Conservation (phyloP, 2,329 filamentous ascomycete species). For the Fusarium nanum region DNA sequence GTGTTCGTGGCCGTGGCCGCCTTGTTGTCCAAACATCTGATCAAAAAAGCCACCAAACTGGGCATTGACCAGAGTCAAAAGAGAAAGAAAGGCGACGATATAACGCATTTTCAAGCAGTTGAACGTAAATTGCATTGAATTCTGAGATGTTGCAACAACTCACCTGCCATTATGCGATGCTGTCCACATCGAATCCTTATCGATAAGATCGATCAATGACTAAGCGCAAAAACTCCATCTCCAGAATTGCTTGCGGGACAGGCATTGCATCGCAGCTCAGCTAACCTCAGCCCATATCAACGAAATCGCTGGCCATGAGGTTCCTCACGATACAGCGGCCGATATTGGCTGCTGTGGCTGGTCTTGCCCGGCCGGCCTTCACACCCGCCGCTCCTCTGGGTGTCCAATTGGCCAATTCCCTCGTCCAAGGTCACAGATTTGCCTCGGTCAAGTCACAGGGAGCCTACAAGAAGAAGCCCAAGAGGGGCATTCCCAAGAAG, state of each 20-base stretch:
- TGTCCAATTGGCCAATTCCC: slow-evolving; percentile 53
- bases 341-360: slow-evolving; percentile 55
- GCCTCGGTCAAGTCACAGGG: slow-evolving; percentile 73
- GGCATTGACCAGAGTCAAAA: slow-evolving; percentile 72
- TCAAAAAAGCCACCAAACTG: slow-evolving; percentile 96
- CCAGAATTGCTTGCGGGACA: slow-evolving; percentile 30
- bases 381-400: slow-evolving; percentile 36
- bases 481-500: slow-evolving; percentile 78
- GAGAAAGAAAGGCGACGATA: slow-evolving; percentile 63
- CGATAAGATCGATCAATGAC: slow-evolving; percentile 47
- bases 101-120: slow-evolving; percentile 47
- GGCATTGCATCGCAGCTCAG: slow-evolving; percentile 33
- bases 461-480: slow-evolving; percentile 72
- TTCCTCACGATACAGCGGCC: slow-evolving; percentile 61
- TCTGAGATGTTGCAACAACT: neutral
- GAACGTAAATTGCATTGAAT: neutral
- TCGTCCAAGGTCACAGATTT: slow-evolving; percentile 63
- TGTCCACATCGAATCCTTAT: slow-evolving; percentile 47
- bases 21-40: slow-evolving; percentile 82
- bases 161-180: slow-evolving; percentile 26
- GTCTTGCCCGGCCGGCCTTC: slow-evolving; percentile 46
- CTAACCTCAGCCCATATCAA: slow-evolving; percentile 52
- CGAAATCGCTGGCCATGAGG: slow-evolving; percentile 55
- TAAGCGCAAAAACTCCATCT: slow-evolving; percentile 48
- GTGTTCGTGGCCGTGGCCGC: slow-evolving; percentile 55